Percentiles rank a stretch among this genome's conserved stretches.
These are phyloP conservation scores for Salix purpurea DNA, from an alignment of 345 rosid genomes.

Conservation along the genomic window DNA sequence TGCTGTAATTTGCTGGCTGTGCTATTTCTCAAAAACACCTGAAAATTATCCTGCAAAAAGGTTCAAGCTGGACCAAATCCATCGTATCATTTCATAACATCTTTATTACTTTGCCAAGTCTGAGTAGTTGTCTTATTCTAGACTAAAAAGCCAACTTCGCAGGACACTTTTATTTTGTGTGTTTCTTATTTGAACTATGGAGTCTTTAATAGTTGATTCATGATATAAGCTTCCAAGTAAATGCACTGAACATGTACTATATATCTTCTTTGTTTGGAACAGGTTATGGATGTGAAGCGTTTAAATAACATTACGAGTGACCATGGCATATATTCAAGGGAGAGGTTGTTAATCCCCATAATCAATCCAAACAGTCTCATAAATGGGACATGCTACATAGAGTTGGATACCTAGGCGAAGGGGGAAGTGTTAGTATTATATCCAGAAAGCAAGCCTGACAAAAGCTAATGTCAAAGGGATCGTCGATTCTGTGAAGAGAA, in stretches of 20 bases:
- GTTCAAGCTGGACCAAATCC: not conserved
- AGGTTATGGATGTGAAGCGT: constrained; percentile 79
- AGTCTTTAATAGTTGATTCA: not conserved
- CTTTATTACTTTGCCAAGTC: not conserved
- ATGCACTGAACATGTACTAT: not conserved
- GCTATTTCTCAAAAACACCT: no score
- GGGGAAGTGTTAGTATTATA: constrained; percentile 83
- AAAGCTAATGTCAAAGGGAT: constrained; percentile 28
- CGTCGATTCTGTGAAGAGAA: constrained; percentile 69
- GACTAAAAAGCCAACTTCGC: not conserved
- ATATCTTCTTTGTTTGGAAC: constrained; percentile 9
- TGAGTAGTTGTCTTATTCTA: not conserved
- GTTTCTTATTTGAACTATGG: not conserved
- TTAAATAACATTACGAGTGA: constrained; percentile 92
- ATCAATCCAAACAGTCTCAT: constrained; percentile 57
- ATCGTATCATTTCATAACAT: not conserved
- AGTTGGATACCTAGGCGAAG: constrained; percentile 29
- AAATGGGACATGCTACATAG: constrained; percentile 61
- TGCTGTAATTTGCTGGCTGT: no score
- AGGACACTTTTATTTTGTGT: not conserved
- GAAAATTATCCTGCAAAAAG: not conserved
- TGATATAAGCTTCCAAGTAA: not conserved
- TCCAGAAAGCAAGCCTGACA: constrained; percentile 53
- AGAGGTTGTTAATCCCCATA: constrained; percentile 77
- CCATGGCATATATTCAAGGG: constrained; percentile 81